Evolutionary conservation across 2,329 filamentous ascomycete species (phyloP).

Genomic region (Herpomyces periplanetae): DNA sequence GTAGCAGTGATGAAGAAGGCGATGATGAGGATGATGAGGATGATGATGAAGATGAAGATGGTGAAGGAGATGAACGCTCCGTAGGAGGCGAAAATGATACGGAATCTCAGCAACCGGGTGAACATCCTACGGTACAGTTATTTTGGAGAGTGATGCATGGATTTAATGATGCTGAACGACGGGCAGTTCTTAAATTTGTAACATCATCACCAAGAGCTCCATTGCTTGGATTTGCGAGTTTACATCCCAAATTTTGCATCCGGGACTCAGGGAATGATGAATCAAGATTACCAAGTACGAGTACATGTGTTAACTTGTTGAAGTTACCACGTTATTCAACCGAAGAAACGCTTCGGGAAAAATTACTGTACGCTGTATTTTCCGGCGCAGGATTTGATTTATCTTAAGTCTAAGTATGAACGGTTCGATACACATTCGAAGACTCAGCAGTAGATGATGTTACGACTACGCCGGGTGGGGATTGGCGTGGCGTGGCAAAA

Average conservation of each 20-base stretch:
- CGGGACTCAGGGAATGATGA: slow-evolving; percentile 40
- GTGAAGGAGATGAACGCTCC: no score
- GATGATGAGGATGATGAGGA: no score
- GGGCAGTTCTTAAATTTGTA: slow-evolving; percentile 74
- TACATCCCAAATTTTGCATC: slow-evolving; percentile 61
- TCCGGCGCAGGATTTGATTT: slow-evolving; percentile 65
- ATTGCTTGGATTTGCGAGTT: slow-evolving; percentile 45
- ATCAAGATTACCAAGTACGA: slow-evolving; percentile 48
- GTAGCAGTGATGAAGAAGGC: no score
- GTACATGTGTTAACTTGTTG: slow-evolving; percentile 73
- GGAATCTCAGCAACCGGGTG: no score
- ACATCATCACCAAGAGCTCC: slow-evolving; percentile 72
- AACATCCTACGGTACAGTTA: slow-evolving; percentile 43
- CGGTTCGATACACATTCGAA: no score
- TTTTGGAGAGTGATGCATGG: slow-evolving; percentile 68
- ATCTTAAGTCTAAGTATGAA: no score
- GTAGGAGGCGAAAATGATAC: no score
- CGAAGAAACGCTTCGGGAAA: slow-evolving; percentile 24
- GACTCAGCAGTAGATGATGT: no score
- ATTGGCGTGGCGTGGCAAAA: no score
- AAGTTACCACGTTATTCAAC: slow-evolving; percentile 52
- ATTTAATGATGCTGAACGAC: slow-evolving; percentile 32
- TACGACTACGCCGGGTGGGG: no score
- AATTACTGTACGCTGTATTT: slow-evolving; percentile 57
- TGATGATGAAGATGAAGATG: no score